These are phyloP conservation scores for Perkinsus olseni DNA, from an alignment of 169 alveolate species.

Conservation along the genomic window DNA sequence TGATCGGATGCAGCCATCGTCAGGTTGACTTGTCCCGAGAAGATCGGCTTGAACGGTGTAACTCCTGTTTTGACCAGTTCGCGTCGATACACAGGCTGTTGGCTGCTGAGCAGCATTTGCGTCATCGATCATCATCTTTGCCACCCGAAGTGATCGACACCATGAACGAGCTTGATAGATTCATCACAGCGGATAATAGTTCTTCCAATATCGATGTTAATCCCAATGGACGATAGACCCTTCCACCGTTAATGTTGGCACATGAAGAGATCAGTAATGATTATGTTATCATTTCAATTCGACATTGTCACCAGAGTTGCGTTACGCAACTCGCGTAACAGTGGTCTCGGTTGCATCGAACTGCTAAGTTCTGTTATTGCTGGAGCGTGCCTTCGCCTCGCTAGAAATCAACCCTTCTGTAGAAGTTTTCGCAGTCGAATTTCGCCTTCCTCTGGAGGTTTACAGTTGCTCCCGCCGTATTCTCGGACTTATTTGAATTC, in stretches of 20 bases:
- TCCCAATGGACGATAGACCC: neutral
- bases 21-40: slow-evolving; percentile 2
- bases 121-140: neutral
- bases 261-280: neutral
- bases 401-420: too few relatives aligned
- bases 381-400: too few relatives aligned
- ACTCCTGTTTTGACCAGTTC: neutral
- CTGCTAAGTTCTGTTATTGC: too few relatives aligned
- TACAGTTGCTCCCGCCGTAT: too few relatives aligned
- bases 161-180: neutral
- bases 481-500: too few relatives aligned
- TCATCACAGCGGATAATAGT: neutral
- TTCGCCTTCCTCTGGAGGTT: too few relatives aligned
- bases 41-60: neutral
- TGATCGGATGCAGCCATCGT: neutral
- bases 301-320: neutral
- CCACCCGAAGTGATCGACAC: neutral
- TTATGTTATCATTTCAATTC: neutral
- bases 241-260: neutral
- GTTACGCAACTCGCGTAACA: neutral
- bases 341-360: too few relatives aligned
- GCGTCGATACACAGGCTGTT: neutral
- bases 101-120: neutral
- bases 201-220: neutral
- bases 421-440: too few relatives aligned